These are phyloP conservation scores for Suhomyces panamericanus DNA, from an alignment of 1,139 yeast genomes.

Conservation along the genomic window DNA sequence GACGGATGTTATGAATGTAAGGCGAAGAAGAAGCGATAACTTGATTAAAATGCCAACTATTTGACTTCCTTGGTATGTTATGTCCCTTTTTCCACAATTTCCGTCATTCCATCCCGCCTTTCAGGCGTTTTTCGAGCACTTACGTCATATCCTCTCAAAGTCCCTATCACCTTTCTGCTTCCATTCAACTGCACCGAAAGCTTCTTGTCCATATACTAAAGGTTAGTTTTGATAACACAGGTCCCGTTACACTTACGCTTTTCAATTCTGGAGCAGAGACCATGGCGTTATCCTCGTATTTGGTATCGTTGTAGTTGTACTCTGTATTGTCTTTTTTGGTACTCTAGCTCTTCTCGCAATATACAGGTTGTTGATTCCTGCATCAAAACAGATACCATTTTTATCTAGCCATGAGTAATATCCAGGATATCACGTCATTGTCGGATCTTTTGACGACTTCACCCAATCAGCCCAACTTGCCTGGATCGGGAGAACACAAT, in stretches of 20 bases:
- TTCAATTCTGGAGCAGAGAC: slow-evolving; percentile 66
- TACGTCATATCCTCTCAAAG: slow-evolving; percentile 76
- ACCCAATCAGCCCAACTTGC: slow-evolving; percentile 17
- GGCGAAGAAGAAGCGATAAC: no score
- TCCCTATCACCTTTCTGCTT: slow-evolving; percentile 68
- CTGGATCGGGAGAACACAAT: neutral
- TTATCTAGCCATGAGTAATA: slow-evolving; percentile 23
- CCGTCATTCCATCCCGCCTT: neutral
- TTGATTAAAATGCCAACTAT: no score
- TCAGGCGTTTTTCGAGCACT: slow-evolving; percentile 20
- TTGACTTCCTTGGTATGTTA: no score
- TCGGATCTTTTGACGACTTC: slow-evolving; percentile 29
- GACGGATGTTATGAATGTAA: no score
- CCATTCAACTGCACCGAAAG: slow-evolving; percentile 73
- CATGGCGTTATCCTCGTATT: slow-evolving; percentile 29
- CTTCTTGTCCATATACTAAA: slow-evolving; percentile 73
- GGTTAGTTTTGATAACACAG: slow-evolving; percentile 23
- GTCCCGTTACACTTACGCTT: slow-evolving; percentile 31
- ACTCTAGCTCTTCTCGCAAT: neutral
- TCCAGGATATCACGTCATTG: slow-evolving; percentile 29
- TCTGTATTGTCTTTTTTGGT: neutral
- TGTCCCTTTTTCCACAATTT: slow-evolving; percentile 8
- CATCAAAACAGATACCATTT: slow-evolving; percentile 1
- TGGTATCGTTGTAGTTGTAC: neutral
- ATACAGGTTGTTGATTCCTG: slow-evolving; percentile 1